Evolutionary conservation across 192 early-diverging fungal species (phyloP), one percentile per base, ranked within the genome.

Genomic region (Blastocladiella britannica): DNA sequence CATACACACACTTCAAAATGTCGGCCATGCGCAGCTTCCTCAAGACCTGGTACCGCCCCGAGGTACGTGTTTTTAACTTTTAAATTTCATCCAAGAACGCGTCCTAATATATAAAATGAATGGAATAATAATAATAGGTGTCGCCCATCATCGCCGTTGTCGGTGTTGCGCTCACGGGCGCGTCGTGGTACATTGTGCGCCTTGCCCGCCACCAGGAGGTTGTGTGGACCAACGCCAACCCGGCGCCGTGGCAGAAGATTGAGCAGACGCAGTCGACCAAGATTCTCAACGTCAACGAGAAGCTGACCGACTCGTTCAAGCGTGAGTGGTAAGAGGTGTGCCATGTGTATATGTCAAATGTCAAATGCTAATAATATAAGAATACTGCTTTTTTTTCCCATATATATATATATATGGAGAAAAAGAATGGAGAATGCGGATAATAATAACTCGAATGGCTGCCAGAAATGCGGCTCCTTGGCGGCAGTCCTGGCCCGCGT

Each of bases 141-240:
- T 52, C 57, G 29, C 63, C 63, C 25, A 55, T 65, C 51, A 37
- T 65, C 26, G 63, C 37, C 55, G 60, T 65, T 59, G 54, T 65
- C 26, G 56, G 55, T 25, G 43, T 52, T 12, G 63, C 63, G 30
- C 55, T 60, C 6, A 29, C 51, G 26, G 63, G 63, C 31, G 63
- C 63, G 18, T 22, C 54, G 24, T 65, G 55, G 43, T 65, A 65
- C 59, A 6, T 65, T n/a, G 12, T 18, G 51, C 63, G 63, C 29
- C 59, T 65, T 8, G 63, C 63, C 8, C 59, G 59, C 8, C 25
- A 25, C 58, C 63, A 55, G 26, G 63, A 65, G 26, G 63, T 65
- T 25, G 37, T 47, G 15, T 47, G 37, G 37, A 47, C 37, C 15
- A 9, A 20, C 37, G 37, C 12, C 15, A 47, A 47, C 37, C 37